Evolutionary conservation across 1,139 yeast species (phyloP), one percentile per base, ranked within the genome.

Genomic region (Debaryomyces fabryi): DNA sequence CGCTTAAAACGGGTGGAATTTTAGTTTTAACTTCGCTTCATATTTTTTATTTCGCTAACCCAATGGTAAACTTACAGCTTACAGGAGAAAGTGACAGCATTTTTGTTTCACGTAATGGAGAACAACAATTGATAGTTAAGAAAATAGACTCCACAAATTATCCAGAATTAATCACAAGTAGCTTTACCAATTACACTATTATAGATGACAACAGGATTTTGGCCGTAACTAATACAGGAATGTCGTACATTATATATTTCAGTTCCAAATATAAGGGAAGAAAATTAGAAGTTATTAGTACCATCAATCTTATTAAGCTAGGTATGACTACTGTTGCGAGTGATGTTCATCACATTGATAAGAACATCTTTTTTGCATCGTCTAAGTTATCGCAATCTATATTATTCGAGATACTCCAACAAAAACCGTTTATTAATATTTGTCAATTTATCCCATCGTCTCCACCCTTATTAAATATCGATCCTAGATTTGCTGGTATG

Each of bases 401-500:
- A 2, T 39, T 74, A 9, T 73, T 75, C 46, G 62, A 60, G 36
- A 57, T 76, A 0, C 41, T 55, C 1, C 64, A 71, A 0, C 42
- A 52, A 3, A 49, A 56, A 4, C 79, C 79, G 0, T 62, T 55
- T 47, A 61, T 73, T 9, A 53, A 59, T 23, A 58, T 72, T 9
- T 39, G 53, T n/a, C 44, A 55, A 20, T 58, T 56, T 34, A 46
- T 67, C 10, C 55, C 61, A 1, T 63, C 74, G 4, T 59, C 74
- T 3, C 74, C 78, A 3, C 79, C 80, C 1, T 54, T 76, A 1
- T 49, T 75, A 18, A 71, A 68, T 49, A 51, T 73, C 12, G 57
- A 58, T 18, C 35, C 53, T 3, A 37, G 40, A 6, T 18, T 24
- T 4, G 45, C 45, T 2, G 48, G 47, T 2, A 47, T 47, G 20